phyloP scores from a whole-genome alignment of 83 land plant species.

The Picea mariana region DNA sequence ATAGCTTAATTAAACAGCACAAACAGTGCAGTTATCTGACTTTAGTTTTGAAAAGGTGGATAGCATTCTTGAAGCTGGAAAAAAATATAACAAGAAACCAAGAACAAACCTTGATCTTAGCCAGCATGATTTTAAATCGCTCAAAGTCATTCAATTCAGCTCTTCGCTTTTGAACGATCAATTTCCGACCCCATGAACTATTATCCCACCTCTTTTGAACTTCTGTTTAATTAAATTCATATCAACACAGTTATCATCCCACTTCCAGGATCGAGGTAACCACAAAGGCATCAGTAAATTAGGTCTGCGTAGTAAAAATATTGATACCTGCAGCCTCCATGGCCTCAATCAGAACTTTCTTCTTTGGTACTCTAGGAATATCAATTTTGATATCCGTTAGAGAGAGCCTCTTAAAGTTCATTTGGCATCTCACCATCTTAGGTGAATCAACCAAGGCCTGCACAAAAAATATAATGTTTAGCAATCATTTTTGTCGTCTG shows the following conservation, averaged over 20 bases:
- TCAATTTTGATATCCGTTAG: conserved; percentile 81
- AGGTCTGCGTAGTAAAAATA: no score
- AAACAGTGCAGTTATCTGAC: no score
- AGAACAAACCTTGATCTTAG: conserved; percentile 57
- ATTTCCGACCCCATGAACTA: no score
- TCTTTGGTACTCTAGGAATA: conserved; percentile 65
- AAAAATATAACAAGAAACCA: no score
- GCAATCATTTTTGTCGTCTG: no score
- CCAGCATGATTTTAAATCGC: conserved; percentile 83
- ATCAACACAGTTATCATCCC: no score
- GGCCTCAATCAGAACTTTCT: conserved; percentile 60
- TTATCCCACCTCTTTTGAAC: conserved; percentile 84
- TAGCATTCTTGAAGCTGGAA: no score
- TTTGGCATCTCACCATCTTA: conserved; percentile 73
- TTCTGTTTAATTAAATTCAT: conserved; percentile 22
- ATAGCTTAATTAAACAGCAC: no score
- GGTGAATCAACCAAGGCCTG: conserved; percentile 87
- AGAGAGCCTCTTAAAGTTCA: conserved; percentile 85
- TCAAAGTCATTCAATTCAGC: conserved; percentile 81
- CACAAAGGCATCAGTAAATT: no score
- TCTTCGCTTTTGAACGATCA: conserved; percentile 78
- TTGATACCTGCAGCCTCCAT: conserved; percentile 57
- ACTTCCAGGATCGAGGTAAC: no score
- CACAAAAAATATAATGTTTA: no score
- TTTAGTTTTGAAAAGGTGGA: no score